Conservation (phyloP, 805 yeast species). For the Candida coquimbonensis region DNA sequence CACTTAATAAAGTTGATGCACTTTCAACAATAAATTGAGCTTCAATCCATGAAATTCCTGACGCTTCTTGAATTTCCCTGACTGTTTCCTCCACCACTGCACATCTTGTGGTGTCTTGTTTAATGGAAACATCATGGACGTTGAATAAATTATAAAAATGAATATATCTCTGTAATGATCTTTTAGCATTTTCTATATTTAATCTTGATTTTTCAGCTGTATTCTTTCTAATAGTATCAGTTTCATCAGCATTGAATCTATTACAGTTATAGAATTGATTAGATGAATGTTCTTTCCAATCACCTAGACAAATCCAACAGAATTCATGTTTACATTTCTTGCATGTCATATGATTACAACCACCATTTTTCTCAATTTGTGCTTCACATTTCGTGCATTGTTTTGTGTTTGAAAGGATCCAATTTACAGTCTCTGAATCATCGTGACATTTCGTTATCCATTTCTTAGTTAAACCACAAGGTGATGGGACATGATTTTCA, state of each 20-base stretch:
- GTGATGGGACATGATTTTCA: slow-evolving; percentile 80
- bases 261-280: slow-evolving; percentile 61
- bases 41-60: slow-evolving; percentile 77
- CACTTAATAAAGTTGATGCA: slow-evolving; percentile 52
- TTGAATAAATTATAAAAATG: slow-evolving; percentile 70
- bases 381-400: slow-evolving; percentile 78
- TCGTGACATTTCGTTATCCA: slow-evolving; percentile 81
- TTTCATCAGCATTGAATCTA: slow-evolving; percentile 34
- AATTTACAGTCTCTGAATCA: slow-evolving; percentile 81
- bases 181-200: slow-evolving; percentile 32
- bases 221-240: slow-evolving; percentile 15
- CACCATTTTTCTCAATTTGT: slow-evolving; percentile 87
- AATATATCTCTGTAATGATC: slow-evolving; percentile 55
- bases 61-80: slow-evolving; percentile 53
- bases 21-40: slow-evolving; percentile 78
- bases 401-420: slow-evolving; percentile 83
- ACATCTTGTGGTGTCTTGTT: slow-evolving; percentile 60
- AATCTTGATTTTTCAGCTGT: slow-evolving; percentile 30
- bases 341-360: slow-evolving; percentile 96
- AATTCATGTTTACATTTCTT: slow-evolving; percentile 69
- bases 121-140: slow-evolving; percentile 70
- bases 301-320: slow-evolving; percentile 87
- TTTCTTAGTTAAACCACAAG: slow-evolving; percentile 56
- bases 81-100: slow-evolving; percentile 58
- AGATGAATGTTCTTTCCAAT: slow-evolving; percentile 63